Base-by-base conservation (phyloP, 2,329 filamentous ascomycete species). In the Aspergillus fischeri region DNA sequence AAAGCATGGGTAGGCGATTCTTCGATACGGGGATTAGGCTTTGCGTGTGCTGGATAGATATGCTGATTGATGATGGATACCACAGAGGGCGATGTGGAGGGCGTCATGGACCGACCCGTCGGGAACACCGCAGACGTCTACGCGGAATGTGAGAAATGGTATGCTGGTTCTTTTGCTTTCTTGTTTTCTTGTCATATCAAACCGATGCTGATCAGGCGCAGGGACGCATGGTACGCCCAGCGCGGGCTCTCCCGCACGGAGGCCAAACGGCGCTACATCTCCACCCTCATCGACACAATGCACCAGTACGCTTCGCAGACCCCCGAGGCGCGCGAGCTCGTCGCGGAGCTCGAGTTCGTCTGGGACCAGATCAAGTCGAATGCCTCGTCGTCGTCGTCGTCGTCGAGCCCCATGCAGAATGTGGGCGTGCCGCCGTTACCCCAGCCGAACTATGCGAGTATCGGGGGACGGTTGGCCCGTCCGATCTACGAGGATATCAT, bases 351-450 rank as follows among this genome's bases (percentile, higher is more conserved):
- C n/a, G 94, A 99, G 76, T 99, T 97, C 68, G 93, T 99, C 42
- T 99, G 94, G 94, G 92, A 97, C 66, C 94, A 97, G 73, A 93
- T 99, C 66, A 96, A 94, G 74, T 89, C 88, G 65, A 97, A 93
- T 67, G 85, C 81, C 8, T 74, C 85, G 10, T 85, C 88, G 3
- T 85, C 83, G 20, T 85, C 83, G 20, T 86, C 87, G 42, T 66
- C 65, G 41, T 71, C 68, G 7, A 68, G 68, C 44, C 70, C 70
- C 4, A 52, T 70, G 11, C 69, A 72, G 55, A 58, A 65, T 14
- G 61, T 68, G 9, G 68, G 66, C 21, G 65, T 72, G 24, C 67
- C 70, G 45, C 65, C 65, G 3, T 57, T 71, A 51, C 63, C 66
- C 32, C 67, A 76, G 28, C 68, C 63, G 25, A 67, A 64, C 35